Evolutionary conservation across 2,329 filamentous ascomycete genomes (phyloP).

Genomic region (Arthrobotrys sphaeroides): DNA sequence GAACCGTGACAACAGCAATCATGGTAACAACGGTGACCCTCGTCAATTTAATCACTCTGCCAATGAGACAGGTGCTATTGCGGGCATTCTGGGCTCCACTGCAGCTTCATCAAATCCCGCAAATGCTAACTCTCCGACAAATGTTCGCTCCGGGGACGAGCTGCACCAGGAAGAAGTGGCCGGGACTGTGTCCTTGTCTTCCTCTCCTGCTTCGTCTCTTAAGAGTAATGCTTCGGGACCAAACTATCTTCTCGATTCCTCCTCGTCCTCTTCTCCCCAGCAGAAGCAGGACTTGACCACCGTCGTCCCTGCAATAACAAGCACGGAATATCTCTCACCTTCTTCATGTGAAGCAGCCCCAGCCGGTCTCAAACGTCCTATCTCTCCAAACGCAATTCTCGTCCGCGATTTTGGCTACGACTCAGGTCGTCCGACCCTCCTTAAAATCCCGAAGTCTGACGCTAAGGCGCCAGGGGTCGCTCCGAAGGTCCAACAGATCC

Average conservation of each 20-base stretch:
- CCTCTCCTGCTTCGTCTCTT: conserved; percentile 46
- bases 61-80: conserved; percentile 45
- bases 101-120: conserved; percentile 53
- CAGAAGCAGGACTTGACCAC: conserved; percentile 3
- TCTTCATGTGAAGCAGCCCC: conserved; percentile 12
- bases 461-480: conserved; percentile 47
- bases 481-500: conserved; percentile 42
- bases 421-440: conserved; percentile 42
- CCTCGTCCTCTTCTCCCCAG: conserved; percentile 4
- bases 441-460: conserved; percentile 48
- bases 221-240: conserved; percentile 48
- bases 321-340: conserved; percentile 29
- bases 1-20: conserved; percentile 26
- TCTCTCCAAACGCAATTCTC: conserved; percentile 33
- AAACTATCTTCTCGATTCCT: conserved; percentile 41
- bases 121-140: conserved; percentile 44
- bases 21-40: conserved; percentile 40
- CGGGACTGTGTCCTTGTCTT: conserved; percentile 29
- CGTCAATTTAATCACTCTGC: conserved; percentile 45
- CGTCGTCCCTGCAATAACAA: conserved; percentile 31
- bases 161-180: conserved; percentile 32
- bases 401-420: conserved; percentile 34
- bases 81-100: conserved; percentile 34
- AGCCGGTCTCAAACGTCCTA: conserved; percentile 30
- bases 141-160: conserved; percentile 39